Evolutionary conservation across 2,329 filamentous ascomycete species (phyloP), one percentile per base, ranked within the genome.

Genomic region (Neofusicoccum cordaticola): DNA sequence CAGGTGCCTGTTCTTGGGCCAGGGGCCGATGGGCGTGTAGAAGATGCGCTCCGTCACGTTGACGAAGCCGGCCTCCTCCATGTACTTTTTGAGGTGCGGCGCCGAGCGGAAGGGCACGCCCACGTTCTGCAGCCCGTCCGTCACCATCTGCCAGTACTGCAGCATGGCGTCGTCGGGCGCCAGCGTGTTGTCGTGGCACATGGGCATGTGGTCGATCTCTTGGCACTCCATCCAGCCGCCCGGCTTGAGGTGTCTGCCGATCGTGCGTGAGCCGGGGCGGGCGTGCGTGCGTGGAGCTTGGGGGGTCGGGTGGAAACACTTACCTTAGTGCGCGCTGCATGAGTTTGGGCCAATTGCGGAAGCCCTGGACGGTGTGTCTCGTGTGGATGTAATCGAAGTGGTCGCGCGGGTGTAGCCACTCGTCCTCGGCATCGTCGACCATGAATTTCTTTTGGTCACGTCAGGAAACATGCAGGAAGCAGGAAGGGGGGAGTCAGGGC

Each of bases 331-430:
- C 50, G 17, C 79, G 77, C 31, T 78, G 72, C n/a, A 85, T 69
- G 60, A 87, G 72, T 13, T 75, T 72, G 3, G 75, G 74, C 71
- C 85, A 85, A 68, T 88, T 78, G 12, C 78, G 74, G 39, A 89
- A 79, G 34, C 81, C 79, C 35, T 80, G 80, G 69, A 79, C 68
- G 78, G 83, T 78, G 79, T 81, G 67, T 2, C 86, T 80, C n/a
- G 83, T 81, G 70, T 88, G 86, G 39, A 88, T 81, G 65, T 86
- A 87, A 71, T 88, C 85, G 63, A 87, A 88, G 60, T 83, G 79
- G 66, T 85, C 81, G 39, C 31, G 64, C 3, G 82, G 81, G 66
- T 85, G 81, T 15, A 86, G 72, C 85, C 85, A 88, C 4, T 80
- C 78, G 64, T 80, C 80, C 72, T 88, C 85, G 31, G 84, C 79